These are phyloP conservation scores for Phytophthora chlamydospora DNA, from an alignment of 352 stramenopile genomes.

Conservation along the genomic window DNA sequence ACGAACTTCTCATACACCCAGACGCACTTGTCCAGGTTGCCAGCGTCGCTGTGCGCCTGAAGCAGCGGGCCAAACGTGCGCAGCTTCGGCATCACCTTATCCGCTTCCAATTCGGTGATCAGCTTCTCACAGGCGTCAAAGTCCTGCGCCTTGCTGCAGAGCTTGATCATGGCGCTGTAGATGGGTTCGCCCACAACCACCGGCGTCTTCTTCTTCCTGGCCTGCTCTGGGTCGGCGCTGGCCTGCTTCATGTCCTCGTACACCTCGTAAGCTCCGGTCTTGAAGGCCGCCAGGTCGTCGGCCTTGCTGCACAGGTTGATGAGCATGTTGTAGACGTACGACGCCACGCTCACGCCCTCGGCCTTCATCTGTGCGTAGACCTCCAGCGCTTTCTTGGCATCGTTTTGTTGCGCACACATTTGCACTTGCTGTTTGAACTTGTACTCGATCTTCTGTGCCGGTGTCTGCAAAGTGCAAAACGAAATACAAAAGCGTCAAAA, in stretches of 20 bases:
- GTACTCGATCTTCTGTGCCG: constrained; percentile 42
- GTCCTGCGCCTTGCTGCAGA: constrained; percentile 66
- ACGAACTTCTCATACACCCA: constrained; percentile 59
- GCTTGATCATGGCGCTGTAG: constrained; percentile 79
- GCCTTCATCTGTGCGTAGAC: constrained; percentile 63
- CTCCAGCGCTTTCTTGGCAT: constrained; percentile 47
- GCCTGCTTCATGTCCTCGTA: constrained; percentile 75
- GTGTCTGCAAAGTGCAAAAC: constrained; percentile 34
- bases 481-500: constrained; percentile 2
- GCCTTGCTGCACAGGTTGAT: constrained; percentile 69
- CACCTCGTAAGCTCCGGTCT: constrained; percentile 52
- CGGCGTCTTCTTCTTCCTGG: constrained; percentile 25
- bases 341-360: constrained; percentile 32
- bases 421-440: constrained; percentile 55
- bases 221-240: constrained; percentile 6
- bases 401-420: constrained; percentile 42
- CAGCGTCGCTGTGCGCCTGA: constrained; percentile 54
- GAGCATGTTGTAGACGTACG: constrained; percentile 66
- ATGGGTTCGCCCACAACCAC: constrained; percentile 57
- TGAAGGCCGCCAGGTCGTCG: constrained; percentile 38
- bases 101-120: constrained; percentile 54
- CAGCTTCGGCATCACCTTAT: constrained; percentile 62
- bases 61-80: constrained; percentile 78
- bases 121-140: constrained; percentile 60
- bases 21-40: constrained; percentile 64